Conservation (phyloP, 2,329 filamentous ascomycete genomes). For the Botrytis porri region DNA sequence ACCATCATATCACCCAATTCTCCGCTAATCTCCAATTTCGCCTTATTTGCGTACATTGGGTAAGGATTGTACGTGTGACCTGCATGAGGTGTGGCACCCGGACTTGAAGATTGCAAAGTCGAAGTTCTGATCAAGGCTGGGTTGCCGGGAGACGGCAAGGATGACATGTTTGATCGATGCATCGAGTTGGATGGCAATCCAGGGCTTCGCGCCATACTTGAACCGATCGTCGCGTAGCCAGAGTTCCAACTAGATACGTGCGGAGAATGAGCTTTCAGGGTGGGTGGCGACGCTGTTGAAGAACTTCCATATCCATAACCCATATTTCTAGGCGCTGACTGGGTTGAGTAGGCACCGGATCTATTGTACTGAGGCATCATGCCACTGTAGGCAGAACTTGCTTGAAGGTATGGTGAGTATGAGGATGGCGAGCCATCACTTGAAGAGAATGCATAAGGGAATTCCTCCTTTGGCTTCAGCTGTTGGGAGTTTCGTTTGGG, state of each 20-base stretch:
- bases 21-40: constrained; percentile 77
- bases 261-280: constrained; percentile 48
- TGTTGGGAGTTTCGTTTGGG: constrained; percentile 48
- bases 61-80: constrained; percentile 43
- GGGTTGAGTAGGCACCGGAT: constrained; percentile 35
- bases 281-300: constrained; percentile 41
- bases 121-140: constrained; percentile 67
- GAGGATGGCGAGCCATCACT: constrained; percentile 42
- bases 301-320: constrained; percentile 45
- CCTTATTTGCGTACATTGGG: constrained; percentile 77
- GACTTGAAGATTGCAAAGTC: constrained; percentile 53
- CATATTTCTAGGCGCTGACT: constrained; percentile 42
- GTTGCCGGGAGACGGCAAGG: constrained; percentile 41
- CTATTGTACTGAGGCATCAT: constrained; percentile 40
- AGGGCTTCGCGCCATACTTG: constrained; percentile 44
- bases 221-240: constrained; percentile 45
- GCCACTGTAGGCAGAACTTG: constrained; percentile 44
- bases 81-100: constrained; percentile 46
- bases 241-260: constrained; percentile 47
- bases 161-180: constrained; percentile 26
- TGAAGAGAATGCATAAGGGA: constrained; percentile 55
- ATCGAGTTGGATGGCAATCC: constrained; percentile 40
- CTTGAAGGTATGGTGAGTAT: constrained; percentile 50
- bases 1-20: constrained; percentile 77
- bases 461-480: constrained; percentile 46